These are phyloP conservation scores for Aspergillus avenaceus DNA, from an alignment of 495 filamentous ascomycete species.

Conservation along the genomic window DNA sequence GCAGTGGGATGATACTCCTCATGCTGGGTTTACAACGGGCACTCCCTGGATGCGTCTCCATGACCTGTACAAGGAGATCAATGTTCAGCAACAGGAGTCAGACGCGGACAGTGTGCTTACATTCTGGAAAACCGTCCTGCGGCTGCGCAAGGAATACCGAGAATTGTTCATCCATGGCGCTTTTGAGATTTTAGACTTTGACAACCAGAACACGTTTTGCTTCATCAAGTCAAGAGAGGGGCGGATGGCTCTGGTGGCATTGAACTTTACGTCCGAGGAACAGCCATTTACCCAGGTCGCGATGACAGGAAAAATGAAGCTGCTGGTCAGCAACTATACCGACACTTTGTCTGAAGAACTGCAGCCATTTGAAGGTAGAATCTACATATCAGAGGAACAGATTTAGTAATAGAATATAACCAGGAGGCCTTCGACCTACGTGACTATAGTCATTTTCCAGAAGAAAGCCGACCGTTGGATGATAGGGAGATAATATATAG, in stretches of 20 bases:
- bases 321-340: slow-evolving; percentile 1
- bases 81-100: slow-evolving; percentile 37
- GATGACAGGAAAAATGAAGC: background rate
- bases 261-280: background rate
- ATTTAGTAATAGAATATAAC: no score
- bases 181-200: no score
- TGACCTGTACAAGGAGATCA: slow-evolving; percentile 38
- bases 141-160: slow-evolving; percentile 41
- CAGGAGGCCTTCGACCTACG: no score
- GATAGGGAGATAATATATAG: no score
- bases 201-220: background rate
- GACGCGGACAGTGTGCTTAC: slow-evolving; percentile 34
- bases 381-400: background rate
- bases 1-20: slow-evolving; percentile 52
- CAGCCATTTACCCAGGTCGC: background rate
- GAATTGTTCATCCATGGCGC: slow-evolving; percentile 52
- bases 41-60: slow-evolving; percentile 52
- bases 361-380: background rate
- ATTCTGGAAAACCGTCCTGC: slow-evolving; percentile 44
- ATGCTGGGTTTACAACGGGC: slow-evolving; percentile 37
- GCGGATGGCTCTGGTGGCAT: background rate
- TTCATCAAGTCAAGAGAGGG: background rate
- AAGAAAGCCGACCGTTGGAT: no score
- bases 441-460: no score
- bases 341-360: background rate